These are phyloP conservation scores for Triticum timopheevii DNA, from an alignment of 176 grass and related monocot species.

Conservation along the genomic window DNA sequence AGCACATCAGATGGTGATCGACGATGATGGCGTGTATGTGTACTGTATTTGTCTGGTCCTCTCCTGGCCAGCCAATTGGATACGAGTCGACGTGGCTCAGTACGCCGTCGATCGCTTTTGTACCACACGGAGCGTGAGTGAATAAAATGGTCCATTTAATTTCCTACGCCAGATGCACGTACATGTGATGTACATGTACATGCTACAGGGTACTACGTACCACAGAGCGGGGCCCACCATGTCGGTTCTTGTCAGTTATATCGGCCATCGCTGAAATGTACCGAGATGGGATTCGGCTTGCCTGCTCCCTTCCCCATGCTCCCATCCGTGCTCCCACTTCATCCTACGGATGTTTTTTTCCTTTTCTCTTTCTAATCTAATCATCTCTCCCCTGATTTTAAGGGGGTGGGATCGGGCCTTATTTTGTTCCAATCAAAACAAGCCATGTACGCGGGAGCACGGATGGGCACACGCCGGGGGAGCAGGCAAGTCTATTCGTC, in stretches of 20 bases:
- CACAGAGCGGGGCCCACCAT: not conserved
- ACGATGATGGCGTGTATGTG: not conserved
- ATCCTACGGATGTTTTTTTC: too few relatives aligned
- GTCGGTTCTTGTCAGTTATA: not conserved
- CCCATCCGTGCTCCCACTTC: too few relatives aligned
- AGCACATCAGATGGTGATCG: not conserved
- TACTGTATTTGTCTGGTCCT: not conserved
- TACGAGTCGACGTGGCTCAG: not conserved
- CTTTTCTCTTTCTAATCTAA: too few relatives aligned
- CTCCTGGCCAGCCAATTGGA: not conserved
- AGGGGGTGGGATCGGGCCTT: too few relatives aligned
- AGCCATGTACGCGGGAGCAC: too few relatives aligned
- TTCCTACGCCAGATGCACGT: not conserved
- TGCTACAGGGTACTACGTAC: not conserved
- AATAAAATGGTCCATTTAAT: slow-evolving; percentile 23
- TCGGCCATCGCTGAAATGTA: not conserved
- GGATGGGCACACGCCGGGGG: too few relatives aligned
- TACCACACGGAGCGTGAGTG: not conserved
- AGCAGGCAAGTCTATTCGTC: too few relatives aligned
- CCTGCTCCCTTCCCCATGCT: too few relatives aligned
- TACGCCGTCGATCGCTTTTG: not conserved
- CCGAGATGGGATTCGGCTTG: too few relatives aligned
- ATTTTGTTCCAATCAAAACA: too few relatives aligned
- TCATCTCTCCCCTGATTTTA: too few relatives aligned
- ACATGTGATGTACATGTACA: not conserved